These are phyloP conservation scores for Psidium friedrichsthalianum DNA, from an alignment of 345 rosid genomes.

Conservation along the genomic window DNA sequence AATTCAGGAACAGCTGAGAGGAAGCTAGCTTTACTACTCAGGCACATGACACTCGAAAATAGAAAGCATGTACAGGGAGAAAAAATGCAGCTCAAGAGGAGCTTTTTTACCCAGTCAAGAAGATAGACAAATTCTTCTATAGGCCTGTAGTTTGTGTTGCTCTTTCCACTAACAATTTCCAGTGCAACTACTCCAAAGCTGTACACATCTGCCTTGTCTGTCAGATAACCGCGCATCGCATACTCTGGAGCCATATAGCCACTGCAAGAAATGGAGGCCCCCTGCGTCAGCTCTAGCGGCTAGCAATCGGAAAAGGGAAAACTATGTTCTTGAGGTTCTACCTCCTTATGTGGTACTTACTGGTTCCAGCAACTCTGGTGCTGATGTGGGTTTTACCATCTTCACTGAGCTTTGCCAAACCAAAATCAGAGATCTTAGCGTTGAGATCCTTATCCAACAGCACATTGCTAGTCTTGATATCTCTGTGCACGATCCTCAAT, in stretches of 20 bases:
- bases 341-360: slow-evolving; percentile 24
- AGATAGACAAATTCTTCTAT: slow-evolving; percentile 67
- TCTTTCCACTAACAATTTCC: slow-evolving; percentile 55
- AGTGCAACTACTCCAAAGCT: slow-evolving; percentile 48
- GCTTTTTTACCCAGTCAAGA: slow-evolving; percentile 65
- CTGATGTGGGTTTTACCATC: slow-evolving; percentile 83
- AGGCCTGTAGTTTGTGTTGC: slow-evolving; percentile 71
- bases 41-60: not conserved
- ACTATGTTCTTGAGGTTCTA: not conserved
- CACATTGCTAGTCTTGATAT: slow-evolving; percentile 85
- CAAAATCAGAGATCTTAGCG: slow-evolving; percentile 90
- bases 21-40: not conserved
- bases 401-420: slow-evolving; percentile 77
- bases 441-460: slow-evolving; percentile 72
- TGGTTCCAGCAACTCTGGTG: slow-evolving; percentile 78
- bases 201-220: slow-evolving; percentile 49
- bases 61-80: not conserved
- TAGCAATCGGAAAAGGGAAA: not conserved
- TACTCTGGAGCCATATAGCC: slow-evolving; percentile 71
- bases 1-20: not conserved
- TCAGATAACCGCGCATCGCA: slow-evolving; percentile 80
- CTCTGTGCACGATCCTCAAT: slow-evolving; percentile 86
- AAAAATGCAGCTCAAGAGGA: not conserved
- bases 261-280: slow-evolving; percentile 8
- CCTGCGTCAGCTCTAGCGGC: not conserved